Evolutionary conservation across 2,329 filamentous ascomycete species (phyloP).

Genomic region (Alternaria gansuensis): DNA sequence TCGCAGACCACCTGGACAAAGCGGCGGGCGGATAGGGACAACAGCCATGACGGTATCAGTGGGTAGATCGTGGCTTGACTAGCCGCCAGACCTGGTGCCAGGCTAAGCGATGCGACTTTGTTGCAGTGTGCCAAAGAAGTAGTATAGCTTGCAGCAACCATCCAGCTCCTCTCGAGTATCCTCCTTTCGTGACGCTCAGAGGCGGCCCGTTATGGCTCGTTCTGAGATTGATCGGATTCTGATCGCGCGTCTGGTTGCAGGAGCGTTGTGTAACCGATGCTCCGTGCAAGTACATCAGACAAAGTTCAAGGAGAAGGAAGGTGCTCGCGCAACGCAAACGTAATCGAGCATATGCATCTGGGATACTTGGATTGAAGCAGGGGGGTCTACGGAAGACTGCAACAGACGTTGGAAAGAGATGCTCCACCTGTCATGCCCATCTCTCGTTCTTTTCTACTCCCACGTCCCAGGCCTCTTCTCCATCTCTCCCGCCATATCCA

Average conservation of each 20-base stretch:
- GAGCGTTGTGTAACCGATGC: not conserved
- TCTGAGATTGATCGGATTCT: not conserved
- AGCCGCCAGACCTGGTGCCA: not conserved
- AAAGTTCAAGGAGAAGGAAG: not conserved
- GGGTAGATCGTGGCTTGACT: not conserved
- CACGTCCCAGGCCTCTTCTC: too few relatives aligned
- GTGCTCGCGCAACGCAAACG: not conserved
- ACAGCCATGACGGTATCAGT: not conserved
- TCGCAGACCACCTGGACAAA: too few relatives aligned
- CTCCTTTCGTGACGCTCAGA: not conserved
- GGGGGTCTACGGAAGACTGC: too few relatives aligned
- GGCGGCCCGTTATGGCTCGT: not conserved
- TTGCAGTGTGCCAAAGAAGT: too few relatives aligned
- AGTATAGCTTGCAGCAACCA: not conserved
- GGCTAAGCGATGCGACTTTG: too few relatives aligned
- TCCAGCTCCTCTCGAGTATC: not conserved
- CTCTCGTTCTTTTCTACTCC: too few relatives aligned
- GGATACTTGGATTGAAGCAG: not conserved
- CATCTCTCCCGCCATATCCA: too few relatives aligned
- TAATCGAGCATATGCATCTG: not conserved
- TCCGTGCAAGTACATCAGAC: not conserved
- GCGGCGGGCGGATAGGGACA: not conserved
- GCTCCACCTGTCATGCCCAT: too few relatives aligned
- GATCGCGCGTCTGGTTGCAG: not conserved
- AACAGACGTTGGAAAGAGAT: too few relatives aligned